These are phyloP conservation scores for Leccinum pachyderme DNA, from an alignment of 1,284 basidiomycete genomes.

Conservation along the genomic window DNA sequence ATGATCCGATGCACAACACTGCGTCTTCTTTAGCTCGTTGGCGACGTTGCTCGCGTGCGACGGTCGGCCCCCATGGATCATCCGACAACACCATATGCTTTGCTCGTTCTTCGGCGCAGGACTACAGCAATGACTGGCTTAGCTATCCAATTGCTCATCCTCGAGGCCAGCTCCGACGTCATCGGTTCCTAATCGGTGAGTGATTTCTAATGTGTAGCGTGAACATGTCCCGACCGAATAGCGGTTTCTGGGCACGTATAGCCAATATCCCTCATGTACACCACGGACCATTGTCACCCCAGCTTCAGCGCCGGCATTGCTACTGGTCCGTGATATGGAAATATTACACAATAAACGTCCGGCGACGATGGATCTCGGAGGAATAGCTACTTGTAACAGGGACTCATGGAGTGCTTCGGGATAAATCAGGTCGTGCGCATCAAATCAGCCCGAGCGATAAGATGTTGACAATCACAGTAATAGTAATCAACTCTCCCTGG, in stretches of 20 bases:
- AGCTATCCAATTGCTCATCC: neutral
- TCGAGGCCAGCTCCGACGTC: slow-evolving; percentile 1
- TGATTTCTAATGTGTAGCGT: neutral
- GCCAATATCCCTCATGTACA: slow-evolving; percentile 23
- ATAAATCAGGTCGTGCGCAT: neutral
- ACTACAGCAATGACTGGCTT: neutral
- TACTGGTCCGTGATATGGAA: neutral
- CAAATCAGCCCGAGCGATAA: neutral
- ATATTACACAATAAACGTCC: neutral
- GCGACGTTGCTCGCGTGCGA: neutral
- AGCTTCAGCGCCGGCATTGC: neutral
- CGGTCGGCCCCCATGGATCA: neutral
- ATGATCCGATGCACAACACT: neutral
- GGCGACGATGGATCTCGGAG: neutral
- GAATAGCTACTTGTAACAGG: neutral
- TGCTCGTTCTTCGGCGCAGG: neutral
- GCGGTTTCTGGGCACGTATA: slow-evolving; percentile 21
- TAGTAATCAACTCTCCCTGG: neutral
- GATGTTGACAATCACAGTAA: neutral
- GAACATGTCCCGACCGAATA: neutral
- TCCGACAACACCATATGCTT: neutral
- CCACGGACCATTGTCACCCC: slow-evolving; percentile 18
- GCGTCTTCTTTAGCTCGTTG: neutral
- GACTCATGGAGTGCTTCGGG: too few relatives aligned
- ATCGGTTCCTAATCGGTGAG: neutral